A percentile compares a stretch with the other conserved stretches of the same genome.
Evolutionary conservation across 2,329 filamentous ascomycete genomes (phyloP).

Genomic region (Fusarium brevicatenulatum): DNA sequence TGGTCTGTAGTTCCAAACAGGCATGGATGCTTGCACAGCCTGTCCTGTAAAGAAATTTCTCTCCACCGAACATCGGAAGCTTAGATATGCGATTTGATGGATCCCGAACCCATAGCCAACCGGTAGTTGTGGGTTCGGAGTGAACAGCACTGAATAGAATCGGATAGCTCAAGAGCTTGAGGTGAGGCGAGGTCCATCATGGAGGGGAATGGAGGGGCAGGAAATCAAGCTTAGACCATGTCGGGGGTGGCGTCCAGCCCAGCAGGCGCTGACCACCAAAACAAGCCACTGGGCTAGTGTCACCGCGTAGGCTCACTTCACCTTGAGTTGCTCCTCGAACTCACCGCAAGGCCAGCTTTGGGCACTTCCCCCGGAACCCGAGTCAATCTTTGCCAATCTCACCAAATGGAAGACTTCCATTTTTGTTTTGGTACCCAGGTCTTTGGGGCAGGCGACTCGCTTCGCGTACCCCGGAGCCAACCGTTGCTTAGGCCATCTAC

Average conservation of each 20-base stretch:
- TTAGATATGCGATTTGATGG: slow-evolving; percentile 17
- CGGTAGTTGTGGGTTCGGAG: slow-evolving; percentile 29
- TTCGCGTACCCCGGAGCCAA: slow-evolving; percentile 4
- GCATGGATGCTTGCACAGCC: background rate
- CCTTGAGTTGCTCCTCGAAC: slow-evolving; percentile 16
- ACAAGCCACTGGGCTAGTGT: slow-evolving; percentile 17
- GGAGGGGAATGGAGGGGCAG: slow-evolving; percentile 33
- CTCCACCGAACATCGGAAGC: slow-evolving; percentile 39
- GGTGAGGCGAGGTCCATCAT: slow-evolving; percentile 12
- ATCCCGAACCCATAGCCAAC: slow-evolving; percentile 35
- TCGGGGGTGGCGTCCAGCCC: slow-evolving; percentile 34
- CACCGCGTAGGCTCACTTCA: slow-evolving; percentile 9
- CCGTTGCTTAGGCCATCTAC: slow-evolving; percentile 3
- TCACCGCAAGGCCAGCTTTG: slow-evolving; percentile 35
- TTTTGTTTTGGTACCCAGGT: background rate
- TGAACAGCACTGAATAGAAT: slow-evolving; percentile 21
- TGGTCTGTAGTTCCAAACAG: slow-evolving; percentile 24
- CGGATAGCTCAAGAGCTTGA: slow-evolving; percentile 26
- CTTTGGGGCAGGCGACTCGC: slow-evolving; percentile 7
- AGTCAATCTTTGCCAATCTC: slow-evolving; percentile 32
- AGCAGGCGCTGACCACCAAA: slow-evolving; percentile 40
- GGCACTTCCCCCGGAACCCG: slow-evolving; percentile 30
- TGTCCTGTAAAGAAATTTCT: slow-evolving; percentile 12
- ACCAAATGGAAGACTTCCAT: slow-evolving; percentile 22
- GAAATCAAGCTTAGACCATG: slow-evolving; percentile 29